Conservation (phyloP, 192 early-diverging fungal species). For the Linnemannia zychae region DNA sequence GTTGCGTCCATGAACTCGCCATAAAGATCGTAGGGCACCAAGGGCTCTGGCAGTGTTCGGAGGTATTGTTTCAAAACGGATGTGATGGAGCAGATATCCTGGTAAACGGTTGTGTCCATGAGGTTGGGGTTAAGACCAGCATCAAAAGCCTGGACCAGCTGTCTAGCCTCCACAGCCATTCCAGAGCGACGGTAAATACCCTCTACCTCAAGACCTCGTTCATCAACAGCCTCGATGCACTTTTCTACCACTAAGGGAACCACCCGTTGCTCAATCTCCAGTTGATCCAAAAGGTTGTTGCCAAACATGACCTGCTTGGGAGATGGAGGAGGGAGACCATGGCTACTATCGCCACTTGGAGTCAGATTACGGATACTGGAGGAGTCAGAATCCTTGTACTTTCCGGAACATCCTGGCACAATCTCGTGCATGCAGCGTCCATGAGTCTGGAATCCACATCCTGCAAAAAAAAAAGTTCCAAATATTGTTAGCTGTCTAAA, state of each 20-base stretch:
- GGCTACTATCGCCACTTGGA: slow-evolving; percentile 20
- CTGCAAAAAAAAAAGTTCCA: slow-evolving; percentile 17
- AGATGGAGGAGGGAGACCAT: slow-evolving; percentile 44
- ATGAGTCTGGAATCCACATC: slow-evolving; percentile 64
- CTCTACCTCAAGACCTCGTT: slow-evolving; percentile 75
- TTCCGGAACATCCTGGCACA: slow-evolving; percentile 26
- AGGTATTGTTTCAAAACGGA: slow-evolving; percentile 87
- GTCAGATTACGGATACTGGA: slow-evolving; percentile 35
- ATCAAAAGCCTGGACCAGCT: slow-evolving; percentile 76
- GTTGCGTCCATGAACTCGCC: slow-evolving; percentile 72
- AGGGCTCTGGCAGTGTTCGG: slow-evolving; percentile 79
- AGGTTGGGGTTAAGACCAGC: slow-evolving; percentile 63
- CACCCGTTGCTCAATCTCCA: slow-evolving; percentile 66
- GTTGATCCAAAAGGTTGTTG: slow-evolving; percentile 66
- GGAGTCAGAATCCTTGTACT: slow-evolving; percentile 32
- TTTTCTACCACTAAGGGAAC: slow-evolving; percentile 79
- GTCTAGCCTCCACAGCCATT: slow-evolving; percentile 76
- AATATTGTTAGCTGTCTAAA: background rate
- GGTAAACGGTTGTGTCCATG: slow-evolving; percentile 65
- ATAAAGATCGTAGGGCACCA: slow-evolving; percentile 80
- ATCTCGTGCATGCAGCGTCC: slow-evolving; percentile 53
- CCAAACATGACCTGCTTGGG: slow-evolving; percentile 73
- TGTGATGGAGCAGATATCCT: slow-evolving; percentile 85
- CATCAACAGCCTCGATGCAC: slow-evolving; percentile 77
- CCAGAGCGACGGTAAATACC: slow-evolving; percentile 89